These are phyloP conservation scores for Pachyrhizus erosus DNA, from an alignment of 306 rosid genomes.

Conservation along the genomic window DNA sequence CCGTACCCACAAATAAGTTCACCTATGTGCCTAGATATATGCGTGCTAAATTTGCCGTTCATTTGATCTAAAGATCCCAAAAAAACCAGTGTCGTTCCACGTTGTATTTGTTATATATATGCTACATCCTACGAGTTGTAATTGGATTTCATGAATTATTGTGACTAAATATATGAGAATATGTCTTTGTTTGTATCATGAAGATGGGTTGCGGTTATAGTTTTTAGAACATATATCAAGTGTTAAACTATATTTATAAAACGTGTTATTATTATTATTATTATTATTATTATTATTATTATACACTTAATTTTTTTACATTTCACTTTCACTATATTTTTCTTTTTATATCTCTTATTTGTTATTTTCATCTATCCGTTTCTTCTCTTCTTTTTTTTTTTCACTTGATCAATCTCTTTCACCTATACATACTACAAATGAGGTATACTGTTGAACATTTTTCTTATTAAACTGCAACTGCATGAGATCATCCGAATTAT, in stretches of 20 bases:
- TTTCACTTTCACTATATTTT: no score
- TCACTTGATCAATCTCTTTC: no score
- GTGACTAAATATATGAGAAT: not conserved
- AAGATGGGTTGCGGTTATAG: not conserved
- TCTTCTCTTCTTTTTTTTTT: no score
- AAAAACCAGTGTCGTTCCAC: not conserved
- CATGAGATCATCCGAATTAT: not conserved
- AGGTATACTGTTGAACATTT: no score
- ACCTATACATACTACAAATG: no score
- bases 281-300: no score
- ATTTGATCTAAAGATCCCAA: not conserved
- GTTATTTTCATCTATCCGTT: no score
- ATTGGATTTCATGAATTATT: not conserved
- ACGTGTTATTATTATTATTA: no score
- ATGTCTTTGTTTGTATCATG: not conserved
- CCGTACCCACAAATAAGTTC: slow-evolving; percentile 1
- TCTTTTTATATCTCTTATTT: no score
- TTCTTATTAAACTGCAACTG: not conserved
- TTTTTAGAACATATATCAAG: not conserved
- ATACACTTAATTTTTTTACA: no score
- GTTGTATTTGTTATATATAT: not conserved
- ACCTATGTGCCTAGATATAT: not conserved
- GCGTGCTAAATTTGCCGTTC: slow-evolving; percentile 3
- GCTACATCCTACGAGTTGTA: not conserved
- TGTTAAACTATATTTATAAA: not conserved